phyloP scores from a whole-genome alignment of 139 green algal species.

The Desmodesmus armatus region DNA sequence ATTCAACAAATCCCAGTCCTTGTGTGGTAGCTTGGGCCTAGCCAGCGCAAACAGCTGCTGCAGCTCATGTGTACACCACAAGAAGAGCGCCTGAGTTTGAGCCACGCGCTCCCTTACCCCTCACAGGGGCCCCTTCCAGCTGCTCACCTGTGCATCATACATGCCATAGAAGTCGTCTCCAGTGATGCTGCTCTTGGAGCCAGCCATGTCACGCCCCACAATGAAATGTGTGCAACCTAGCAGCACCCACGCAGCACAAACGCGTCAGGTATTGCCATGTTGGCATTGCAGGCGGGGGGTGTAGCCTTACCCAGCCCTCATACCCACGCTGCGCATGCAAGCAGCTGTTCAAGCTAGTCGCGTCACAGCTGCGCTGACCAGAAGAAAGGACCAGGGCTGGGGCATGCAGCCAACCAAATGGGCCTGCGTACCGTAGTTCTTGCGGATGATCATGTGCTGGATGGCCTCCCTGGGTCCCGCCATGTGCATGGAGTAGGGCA shows the following conservation, averaged over 20 bases:
- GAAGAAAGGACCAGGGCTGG: too few species aligned
- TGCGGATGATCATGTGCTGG: conserved; percentile 97
- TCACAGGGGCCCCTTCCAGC: conserved; percentile 41
- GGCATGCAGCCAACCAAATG: neutral
- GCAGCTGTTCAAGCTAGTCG: too few species aligned
- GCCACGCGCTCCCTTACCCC: too few species aligned
- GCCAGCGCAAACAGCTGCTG: too few species aligned
- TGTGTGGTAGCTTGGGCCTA: too few species aligned
- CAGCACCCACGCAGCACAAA: neutral
- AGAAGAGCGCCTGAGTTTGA: too few species aligned
- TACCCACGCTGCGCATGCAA: neutral
- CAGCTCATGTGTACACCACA: too few species aligned
- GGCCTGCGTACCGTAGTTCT: conserved; percentile 84
- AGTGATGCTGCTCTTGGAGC: conserved; percentile 85
- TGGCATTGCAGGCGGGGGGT: neutral
- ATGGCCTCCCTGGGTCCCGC: conserved; percentile 92
- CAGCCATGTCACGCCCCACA: conserved; percentile 95
- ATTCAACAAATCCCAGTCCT: too few species aligned
- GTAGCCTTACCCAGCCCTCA: too few species aligned
- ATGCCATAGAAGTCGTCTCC: conserved; percentile 95
- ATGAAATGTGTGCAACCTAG: conserved; percentile 98
- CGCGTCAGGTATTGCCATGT: neutral
- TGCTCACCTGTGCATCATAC: conserved; percentile 89
- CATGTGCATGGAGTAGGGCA: conserved; percentile 98
- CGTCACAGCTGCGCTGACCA: too few species aligned